Evolutionary conservation across 176 grass and related monocot species (phyloP).

Genomic region (Musa beccarii): DNA sequence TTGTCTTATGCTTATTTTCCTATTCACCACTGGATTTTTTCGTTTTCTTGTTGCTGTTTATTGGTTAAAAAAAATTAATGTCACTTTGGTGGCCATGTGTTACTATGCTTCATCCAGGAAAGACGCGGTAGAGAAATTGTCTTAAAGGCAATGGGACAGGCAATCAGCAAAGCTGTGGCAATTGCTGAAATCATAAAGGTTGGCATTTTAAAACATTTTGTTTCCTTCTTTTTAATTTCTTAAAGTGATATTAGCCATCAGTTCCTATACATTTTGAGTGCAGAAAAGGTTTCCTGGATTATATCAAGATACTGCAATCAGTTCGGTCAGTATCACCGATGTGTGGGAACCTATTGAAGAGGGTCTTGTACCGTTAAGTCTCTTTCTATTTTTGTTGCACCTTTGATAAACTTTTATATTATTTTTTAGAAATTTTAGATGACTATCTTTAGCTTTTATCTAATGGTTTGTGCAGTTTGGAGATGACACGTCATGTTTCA

Average conservation of each 20-base stretch:
- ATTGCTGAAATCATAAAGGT: slow-evolving; percentile 96
- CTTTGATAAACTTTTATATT: background rate
- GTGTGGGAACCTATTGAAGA: slow-evolving; percentile 99
- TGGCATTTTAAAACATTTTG: background rate
- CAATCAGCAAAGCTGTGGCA: slow-evolving; percentile 85
- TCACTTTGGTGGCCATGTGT: slow-evolving; percentile 5
- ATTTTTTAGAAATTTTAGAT: background rate
- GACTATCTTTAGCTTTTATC: background rate
- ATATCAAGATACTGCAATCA: slow-evolving; percentile 91
- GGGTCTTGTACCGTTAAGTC: slow-evolving; percentile 99
- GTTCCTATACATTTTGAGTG: slow-evolving; percentile 3
- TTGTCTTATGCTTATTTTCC: background rate
- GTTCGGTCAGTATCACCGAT: slow-evolving; percentile 94
- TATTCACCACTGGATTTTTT: background rate
- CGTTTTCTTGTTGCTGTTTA: too few species aligned
- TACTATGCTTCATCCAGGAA: slow-evolving; percentile 41
- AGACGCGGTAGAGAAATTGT: slow-evolving; percentile 74
- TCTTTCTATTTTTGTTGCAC: background rate
- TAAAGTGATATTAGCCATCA: background rate
- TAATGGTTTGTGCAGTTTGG: slow-evolving; percentile 4
- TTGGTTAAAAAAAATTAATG: background rate
- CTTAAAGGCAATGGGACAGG: slow-evolving; percentile 95
- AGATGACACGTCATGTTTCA: slow-evolving; percentile 22
- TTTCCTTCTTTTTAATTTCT: background rate
- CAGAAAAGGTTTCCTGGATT: slow-evolving; percentile 94